Percentiles rank a stretch among this genome's conserved stretches.
These are phyloP conservation scores for Nakaseomyces kungkrabaensis DNA, from an alignment of 1,139 yeast genomes.

Conservation along the genomic window DNA sequence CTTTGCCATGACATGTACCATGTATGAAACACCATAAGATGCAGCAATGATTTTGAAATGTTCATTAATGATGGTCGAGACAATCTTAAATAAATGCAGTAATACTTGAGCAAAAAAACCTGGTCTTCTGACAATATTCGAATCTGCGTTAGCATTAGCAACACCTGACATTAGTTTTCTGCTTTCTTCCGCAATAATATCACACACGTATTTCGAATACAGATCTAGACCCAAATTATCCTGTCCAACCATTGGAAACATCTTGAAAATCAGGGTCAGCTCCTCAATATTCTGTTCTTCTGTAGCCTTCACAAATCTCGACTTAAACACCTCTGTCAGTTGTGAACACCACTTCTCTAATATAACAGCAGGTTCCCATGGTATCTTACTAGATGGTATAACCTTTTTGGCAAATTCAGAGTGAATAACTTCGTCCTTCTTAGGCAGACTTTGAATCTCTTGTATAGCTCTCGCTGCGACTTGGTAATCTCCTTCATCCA, in stretches of 20 bases:
- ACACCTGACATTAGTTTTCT: conserved; percentile 34
- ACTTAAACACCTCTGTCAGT: conserved; percentile 47
- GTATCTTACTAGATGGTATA: conserved; percentile 88
- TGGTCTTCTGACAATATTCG: conserved; percentile 9
- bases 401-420: conserved; percentile 74
- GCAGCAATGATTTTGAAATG: conserved; percentile 70
- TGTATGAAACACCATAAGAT: conserved; percentile 59
- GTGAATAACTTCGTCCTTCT: conserved; percentile 33
- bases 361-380: conserved; percentile 60
- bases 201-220: conserved; percentile 78
- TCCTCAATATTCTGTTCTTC: conserved; percentile 50
- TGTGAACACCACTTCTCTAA: conserved; percentile 49
- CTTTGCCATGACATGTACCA: conserved; percentile 55
- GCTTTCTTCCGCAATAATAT: conserved; percentile 71
- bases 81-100: conserved; percentile 70
- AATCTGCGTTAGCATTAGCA: conserved; percentile 21
- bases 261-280: conserved; percentile 56
- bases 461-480: conserved; percentile 58
- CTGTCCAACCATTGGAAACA: conserved; percentile 78
- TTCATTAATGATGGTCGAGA: conserved; percentile 75
- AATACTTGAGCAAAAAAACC: conserved; percentile 57
- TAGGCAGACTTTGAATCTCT: conserved; percentile 63
- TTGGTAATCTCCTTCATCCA: conserved; percentile 41
- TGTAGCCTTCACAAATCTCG: conserved; percentile 66
- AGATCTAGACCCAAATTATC: conserved; percentile 64